Percentiles rank a stretch among this genome's conserved stretches.
These are phyloP conservation scores for Candida tammaniensis DNA, from an alignment of 805 yeast genomes.

Conservation along the genomic window DNA sequence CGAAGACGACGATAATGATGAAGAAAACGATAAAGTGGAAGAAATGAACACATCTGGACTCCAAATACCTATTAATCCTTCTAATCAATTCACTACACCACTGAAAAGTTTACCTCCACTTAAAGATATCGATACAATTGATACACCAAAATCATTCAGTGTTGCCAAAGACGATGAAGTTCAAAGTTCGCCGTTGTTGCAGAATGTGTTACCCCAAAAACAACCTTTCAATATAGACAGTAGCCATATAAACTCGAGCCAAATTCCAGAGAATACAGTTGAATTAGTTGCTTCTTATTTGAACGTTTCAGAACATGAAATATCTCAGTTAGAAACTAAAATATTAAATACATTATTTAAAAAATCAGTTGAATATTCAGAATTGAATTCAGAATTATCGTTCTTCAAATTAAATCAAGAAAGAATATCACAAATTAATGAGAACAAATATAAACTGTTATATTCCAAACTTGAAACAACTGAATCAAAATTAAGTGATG, in stretches of 20 bases:
- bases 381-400: constrained; percentile 27
- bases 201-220: constrained; percentile 6
- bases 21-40: constrained; percentile 10
- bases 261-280: constrained; percentile 3
- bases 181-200: constrained; percentile 18
- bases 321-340: constrained; percentile 11
- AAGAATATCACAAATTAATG: constrained; percentile 25
- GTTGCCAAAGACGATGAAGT: constrained; percentile 36
- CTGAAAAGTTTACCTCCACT: constrained; percentile 40
- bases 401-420: constrained; percentile 35
- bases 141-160: constrained; percentile 38
- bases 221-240: constrained; percentile 10
- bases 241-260: not conserved
- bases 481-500: constrained; percentile 17
- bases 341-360: constrained; percentile 20
- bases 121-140: constrained; percentile 40
- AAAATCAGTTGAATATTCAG: constrained; percentile 27
- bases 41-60: constrained; percentile 12
- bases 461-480: constrained; percentile 20
- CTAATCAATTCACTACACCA: constrained; percentile 33
- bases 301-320: constrained; percentile 19
- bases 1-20: constrained; percentile 2
- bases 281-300: constrained; percentile 26
- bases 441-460: constrained; percentile 20
- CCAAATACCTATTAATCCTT: constrained; percentile 7